Evolutionary conservation across 257 asterid genomes (phyloP).

Genomic region (Solanum boliviense): DNA sequence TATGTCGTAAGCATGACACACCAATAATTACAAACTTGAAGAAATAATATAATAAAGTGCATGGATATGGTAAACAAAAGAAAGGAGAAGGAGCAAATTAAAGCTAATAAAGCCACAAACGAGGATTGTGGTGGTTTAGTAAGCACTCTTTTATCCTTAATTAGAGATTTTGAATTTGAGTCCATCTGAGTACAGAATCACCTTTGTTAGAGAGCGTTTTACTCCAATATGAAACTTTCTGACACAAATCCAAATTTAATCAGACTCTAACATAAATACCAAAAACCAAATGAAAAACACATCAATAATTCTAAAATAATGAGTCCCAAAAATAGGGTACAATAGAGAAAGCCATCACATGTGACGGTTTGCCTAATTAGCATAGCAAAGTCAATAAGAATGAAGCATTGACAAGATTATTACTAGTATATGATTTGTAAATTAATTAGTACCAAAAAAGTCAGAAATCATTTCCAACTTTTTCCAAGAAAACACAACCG

Average conservation of each 20-base stretch:
- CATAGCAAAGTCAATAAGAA: constrained; percentile 24
- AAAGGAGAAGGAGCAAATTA: neutral
- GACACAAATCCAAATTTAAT: too few relatives aligned
- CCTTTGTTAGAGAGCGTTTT: too few relatives aligned
- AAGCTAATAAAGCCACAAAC: neutral
- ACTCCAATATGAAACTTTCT: rapidly evolving
- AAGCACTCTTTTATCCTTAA: too few relatives aligned
- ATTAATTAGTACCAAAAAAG: constrained; percentile 3
- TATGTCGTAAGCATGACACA: neutral
- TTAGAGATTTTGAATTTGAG: neutral
- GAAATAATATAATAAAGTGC: neutral
- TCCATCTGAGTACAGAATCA: neutral
- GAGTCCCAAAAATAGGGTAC: neutral
- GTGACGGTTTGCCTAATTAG: constrained; percentile 1
- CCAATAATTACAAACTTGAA: neutral
- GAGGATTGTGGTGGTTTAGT: neutral
- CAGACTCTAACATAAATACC: too few relatives aligned
- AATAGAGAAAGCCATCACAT: neutral
- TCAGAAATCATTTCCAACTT: constrained; percentile 20
- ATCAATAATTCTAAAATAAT: neutral
- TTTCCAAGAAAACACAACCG: constrained; percentile 13
- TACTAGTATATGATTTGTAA: neutral
- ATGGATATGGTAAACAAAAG: neutral
- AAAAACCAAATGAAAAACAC: too few relatives aligned
- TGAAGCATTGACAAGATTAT: constrained; percentile 12